These are phyloP conservation scores for Gossypium lobatum DNA, from an alignment of 441 rosid species.

Conservation along the genomic window DNA sequence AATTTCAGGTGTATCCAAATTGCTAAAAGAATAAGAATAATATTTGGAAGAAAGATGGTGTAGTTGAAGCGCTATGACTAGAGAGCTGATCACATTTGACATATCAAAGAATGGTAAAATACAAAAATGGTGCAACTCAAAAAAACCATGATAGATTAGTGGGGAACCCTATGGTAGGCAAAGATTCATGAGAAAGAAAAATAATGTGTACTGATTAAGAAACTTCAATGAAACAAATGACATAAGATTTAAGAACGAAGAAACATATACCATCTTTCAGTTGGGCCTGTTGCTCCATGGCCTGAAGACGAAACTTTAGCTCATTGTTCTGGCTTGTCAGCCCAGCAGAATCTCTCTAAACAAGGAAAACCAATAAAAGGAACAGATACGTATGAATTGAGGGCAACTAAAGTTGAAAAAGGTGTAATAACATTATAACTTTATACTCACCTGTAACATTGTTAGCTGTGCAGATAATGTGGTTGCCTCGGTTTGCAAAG, in stretches of 20 bases:
- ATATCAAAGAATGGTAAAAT: neutral
- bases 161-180: neutral
- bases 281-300: conserved; percentile 57
- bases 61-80: neutral
- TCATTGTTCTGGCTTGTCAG: conserved; percentile 46
- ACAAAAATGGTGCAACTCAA: neutral
- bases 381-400: neutral
- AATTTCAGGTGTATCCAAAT: neutral
- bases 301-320: conserved; percentile 50
- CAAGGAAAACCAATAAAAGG: neutral
- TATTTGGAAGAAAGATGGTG: neutral
- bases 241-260: neutral
- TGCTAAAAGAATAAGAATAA: neutral
- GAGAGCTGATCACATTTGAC: neutral
- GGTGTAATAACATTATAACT: neutral
- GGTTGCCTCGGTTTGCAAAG: conserved; percentile 51
- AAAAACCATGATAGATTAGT: neutral
- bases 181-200: neutral
- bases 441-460: conserved; percentile 35
- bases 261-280: conserved; percentile 41
- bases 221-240: neutral
- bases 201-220: neutral
- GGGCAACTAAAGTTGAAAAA: neutral
- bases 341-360: conserved; percentile 42
- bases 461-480: conserved; percentile 52